Base-by-base conservation (phyloP, 768 basidiomycete genomes). In the Paxillus involutus region DNA sequence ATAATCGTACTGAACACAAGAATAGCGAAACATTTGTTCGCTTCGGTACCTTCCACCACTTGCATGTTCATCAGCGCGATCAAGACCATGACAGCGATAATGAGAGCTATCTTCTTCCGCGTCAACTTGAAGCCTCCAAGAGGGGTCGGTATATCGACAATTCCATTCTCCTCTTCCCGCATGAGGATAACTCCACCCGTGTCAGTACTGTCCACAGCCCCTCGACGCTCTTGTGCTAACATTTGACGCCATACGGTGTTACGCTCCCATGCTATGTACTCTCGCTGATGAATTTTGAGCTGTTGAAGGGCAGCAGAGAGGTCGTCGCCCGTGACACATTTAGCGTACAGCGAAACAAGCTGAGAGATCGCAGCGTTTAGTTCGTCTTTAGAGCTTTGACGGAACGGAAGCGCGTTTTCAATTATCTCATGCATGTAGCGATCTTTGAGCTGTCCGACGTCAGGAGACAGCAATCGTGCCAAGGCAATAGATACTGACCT, bases 181-280 rank as follows among this genome's bases (percentile, higher is more conserved):
- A 83, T 56, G 16, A 85, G 68, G 13, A 74, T 74, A 1, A 74
- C 81, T 9, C 83, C 85, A 14, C 76, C 63, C 29, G 68, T 59
- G 46, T 73, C 75, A 52, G 71, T 52, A 57, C 73, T 47, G 41
- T 73, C 66, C 24, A 58, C 17, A 24, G 53, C 47, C 16, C 91
- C 89, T 4, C 84, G 79, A 29, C 91, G 81, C 61, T 91, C 89
- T 39, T 84, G 81, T 3, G 85, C 87, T 55, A 97, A 89, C 94
- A 97, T 95, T 70, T 92, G 88, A 24, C 93, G 80, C 97, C 97
- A 99, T 12, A 98, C 88, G 1, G 97, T 99, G 65, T 98, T 94
- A 32, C 97, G 83, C 65, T 98, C 96, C 86, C 95, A 96, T 3
- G 96, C 95, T 57, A 96, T 89, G 66, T 93, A 89, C 71, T 98